Evolutionary conservation across 2,329 filamentous ascomycete genomes (phyloP).

Genomic region (Scopulariopsis brevicaulis): DNA sequence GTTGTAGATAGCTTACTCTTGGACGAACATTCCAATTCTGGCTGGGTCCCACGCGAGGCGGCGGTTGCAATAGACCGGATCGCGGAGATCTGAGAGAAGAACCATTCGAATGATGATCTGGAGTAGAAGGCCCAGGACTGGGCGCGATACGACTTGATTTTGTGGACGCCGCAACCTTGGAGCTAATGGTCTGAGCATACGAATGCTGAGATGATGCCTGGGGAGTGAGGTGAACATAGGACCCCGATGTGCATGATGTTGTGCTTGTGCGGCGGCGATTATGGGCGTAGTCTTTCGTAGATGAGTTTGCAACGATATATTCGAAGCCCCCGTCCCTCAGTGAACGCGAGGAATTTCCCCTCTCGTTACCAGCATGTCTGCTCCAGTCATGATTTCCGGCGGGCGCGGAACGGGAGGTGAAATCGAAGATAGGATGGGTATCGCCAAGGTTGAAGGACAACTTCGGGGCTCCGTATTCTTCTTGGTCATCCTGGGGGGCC

Average conservation of each 20-base stretch:
- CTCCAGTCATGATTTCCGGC: neutral
- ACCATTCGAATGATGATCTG: neutral
- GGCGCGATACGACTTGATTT: neutral
- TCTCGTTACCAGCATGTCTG: neutral
- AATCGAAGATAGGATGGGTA: neutral
- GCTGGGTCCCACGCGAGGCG: neutral
- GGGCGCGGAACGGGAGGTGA: neutral
- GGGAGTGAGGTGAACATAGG: neutral
- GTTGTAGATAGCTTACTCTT: neutral
- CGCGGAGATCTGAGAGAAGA: neutral
- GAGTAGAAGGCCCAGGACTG: neutral
- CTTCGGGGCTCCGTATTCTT: neutral
- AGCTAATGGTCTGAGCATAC: neutral
- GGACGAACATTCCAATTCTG: neutral
- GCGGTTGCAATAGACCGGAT: neutral
- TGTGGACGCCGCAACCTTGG: neutral
- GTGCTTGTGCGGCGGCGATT: neutral
- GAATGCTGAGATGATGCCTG: neutral
- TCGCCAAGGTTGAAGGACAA: neutral
- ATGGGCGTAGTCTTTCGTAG: neutral
- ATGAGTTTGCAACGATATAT: too few relatives aligned
- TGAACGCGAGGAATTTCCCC: neutral
- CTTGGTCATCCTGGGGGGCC: neutral
- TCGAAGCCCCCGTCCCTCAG: neutral
- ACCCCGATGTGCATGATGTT: neutral